Percentiles rank a stretch among this genome's conserved stretches.
phyloP scores from a whole-genome alignment of 2,329 filamentous ascomycete species.

The Xylaria polymorpha region DNA sequence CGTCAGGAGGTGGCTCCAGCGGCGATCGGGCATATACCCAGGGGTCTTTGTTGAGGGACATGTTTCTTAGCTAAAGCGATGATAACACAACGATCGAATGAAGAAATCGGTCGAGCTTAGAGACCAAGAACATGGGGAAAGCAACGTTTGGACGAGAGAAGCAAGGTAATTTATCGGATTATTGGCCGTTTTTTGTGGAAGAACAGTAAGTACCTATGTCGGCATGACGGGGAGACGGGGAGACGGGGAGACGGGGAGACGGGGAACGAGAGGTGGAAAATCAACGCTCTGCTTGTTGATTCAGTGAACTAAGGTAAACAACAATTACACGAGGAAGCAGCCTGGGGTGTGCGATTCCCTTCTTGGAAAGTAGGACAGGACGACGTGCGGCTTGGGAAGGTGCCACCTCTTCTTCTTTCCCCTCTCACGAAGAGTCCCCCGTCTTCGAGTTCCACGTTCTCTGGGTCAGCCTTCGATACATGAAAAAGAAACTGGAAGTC shows the following conservation, averaged over 20 bases:
- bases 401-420: neutral
- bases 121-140: slow-evolving; percentile 36
- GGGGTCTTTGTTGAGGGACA: slow-evolving; percentile 43
- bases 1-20: slow-evolving; percentile 39
- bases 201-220: slow-evolving; percentile 11
- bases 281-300: neutral
- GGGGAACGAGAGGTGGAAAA: neutral
- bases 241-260: neutral
- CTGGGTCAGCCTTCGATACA: neutral
- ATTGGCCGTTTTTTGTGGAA: slow-evolving; percentile 24
- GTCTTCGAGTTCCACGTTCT: neutral
- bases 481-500: neutral
- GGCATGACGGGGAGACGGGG: neutral
- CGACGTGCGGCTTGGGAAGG: neutral
- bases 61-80: slow-evolving; percentile 32
- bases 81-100: slow-evolving; percentile 34
- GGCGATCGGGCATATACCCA: slow-evolving; percentile 41
- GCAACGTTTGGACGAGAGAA: slow-evolving; percentile 40
- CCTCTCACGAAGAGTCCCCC: neutral
- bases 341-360: neutral
- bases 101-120: slow-evolving; percentile 27
- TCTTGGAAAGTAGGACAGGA: slow-evolving; percentile 1
- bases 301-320: neutral
- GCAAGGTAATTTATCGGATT: slow-evolving; percentile 31
- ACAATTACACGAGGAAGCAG: neutral